Conservation (phyloP, 768 basidiomycete genomes). For the Serpula lacrymans region DNA sequence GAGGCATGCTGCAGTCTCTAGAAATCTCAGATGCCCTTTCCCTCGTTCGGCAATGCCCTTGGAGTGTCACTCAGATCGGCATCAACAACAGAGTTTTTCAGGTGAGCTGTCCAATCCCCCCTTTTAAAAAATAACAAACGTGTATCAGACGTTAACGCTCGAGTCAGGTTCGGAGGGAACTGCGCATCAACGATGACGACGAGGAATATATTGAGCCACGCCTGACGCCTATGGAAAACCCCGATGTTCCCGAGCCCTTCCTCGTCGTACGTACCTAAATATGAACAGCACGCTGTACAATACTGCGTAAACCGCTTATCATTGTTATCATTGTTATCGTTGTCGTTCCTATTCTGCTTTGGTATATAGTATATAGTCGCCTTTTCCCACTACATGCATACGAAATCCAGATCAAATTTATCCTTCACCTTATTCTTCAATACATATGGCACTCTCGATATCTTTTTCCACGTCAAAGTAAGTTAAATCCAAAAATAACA, state of each 20-base stretch:
- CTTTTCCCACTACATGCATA: no score
- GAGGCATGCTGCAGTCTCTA: constrained; percentile 12
- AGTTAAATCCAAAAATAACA: no score
- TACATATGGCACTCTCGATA: no score
- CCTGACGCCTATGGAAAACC: constrained; percentile 55
- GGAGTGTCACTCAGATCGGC: constrained; percentile 59
- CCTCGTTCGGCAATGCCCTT: constrained; percentile 48
- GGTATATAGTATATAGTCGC: no score
- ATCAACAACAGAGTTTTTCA: constrained; percentile 70
- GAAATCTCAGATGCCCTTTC: constrained; percentile 33
- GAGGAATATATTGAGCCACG: constrained; percentile 32
- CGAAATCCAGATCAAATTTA: no score
- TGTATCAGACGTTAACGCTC: constrained; percentile 1
- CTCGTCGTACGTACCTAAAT: constrained; percentile 56
- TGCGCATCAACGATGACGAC: constrained; percentile 36
- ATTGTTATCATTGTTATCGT: no score
- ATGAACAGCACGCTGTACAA: no score
- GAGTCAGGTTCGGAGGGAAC: constrained; percentile 44
- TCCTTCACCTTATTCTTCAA: no score
- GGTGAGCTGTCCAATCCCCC: constrained; percentile 35
- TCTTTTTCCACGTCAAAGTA: no score
- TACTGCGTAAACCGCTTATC: no score
- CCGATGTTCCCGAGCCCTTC: constrained; percentile 70
- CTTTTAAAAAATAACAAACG: no score
- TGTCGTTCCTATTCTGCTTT: no score